Evolutionary conservation across 2,329 filamentous ascomycete genomes (phyloP).

Genomic region (Calonectria ilicicola): DNA sequence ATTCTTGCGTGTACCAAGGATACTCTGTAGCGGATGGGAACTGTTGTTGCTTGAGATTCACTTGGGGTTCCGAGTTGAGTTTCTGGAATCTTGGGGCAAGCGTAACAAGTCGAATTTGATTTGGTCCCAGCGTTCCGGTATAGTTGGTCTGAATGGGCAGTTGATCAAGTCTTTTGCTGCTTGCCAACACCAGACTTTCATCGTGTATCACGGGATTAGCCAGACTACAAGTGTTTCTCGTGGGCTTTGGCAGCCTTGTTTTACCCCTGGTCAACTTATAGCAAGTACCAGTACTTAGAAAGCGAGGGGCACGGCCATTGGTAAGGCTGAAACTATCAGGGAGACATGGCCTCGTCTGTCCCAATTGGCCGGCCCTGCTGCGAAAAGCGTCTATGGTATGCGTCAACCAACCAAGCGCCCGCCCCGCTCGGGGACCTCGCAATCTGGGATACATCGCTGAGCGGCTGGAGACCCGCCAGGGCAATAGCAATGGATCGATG

Average conservation of each 20-base stretch:
- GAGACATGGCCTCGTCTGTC: background rate
- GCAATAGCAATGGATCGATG: background rate
- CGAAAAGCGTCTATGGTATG: background rate
- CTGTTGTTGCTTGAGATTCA: background rate
- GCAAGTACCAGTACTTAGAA: background rate
- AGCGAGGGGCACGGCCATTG: background rate
- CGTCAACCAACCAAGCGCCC: background rate
- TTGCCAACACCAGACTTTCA: background rate
- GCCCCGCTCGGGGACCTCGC: background rate
- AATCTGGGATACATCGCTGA: background rate
- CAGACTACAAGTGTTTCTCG: background rate
- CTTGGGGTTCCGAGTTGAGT: background rate
- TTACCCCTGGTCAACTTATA: background rate
- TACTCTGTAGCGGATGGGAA: background rate
- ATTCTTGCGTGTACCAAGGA: background rate
- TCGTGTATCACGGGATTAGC: background rate
- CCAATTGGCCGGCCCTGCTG: background rate
- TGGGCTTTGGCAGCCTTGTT: background rate
- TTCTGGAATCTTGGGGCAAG: conserved; percentile 5
- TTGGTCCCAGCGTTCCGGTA: background rate
- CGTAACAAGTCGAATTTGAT: conserved; percentile 1
- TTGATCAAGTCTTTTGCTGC: background rate
- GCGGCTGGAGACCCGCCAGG: background rate
- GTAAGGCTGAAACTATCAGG: background rate
- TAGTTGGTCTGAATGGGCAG: background rate